A percentile compares a stretch with the other conserved stretches of the same genome.
Evolutionary conservation across 441 rosid species (phyloP).

Genomic region (Aquilaria agallochum): DNA sequence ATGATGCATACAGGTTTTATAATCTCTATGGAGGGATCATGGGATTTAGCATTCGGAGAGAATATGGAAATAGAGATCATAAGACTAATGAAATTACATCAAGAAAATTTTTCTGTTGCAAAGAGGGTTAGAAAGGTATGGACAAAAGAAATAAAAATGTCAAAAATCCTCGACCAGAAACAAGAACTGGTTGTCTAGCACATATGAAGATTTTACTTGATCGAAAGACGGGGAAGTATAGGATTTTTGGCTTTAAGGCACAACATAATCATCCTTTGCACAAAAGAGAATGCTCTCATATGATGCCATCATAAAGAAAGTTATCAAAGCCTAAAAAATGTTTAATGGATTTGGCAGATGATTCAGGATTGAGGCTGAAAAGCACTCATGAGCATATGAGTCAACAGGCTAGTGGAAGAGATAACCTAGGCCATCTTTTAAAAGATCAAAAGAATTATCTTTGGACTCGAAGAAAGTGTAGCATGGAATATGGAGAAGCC

Average conservation of each 20-base stretch:
- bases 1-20: slow-evolving; percentile 25
- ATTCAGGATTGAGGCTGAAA: slow-evolving; percentile 22
- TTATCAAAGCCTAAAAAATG: slow-evolving; percentile 24
- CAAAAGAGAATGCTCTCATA: slow-evolving; percentile 25
- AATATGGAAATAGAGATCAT: no score
- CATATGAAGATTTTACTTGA: slow-evolving; percentile 16
- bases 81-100: slow-evolving; percentile 22
- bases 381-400: slow-evolving; percentile 24
- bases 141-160: slow-evolving; percentile 14
- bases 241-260: slow-evolving; percentile 26
- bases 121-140: slow-evolving; percentile 26
- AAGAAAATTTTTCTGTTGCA: slow-evolving; percentile 32
- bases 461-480: slow-evolving; percentile 13
- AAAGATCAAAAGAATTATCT: slow-evolving; percentile 20
- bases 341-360: no score
- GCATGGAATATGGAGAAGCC: slow-evolving; percentile 25
- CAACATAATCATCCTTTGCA: slow-evolving; percentile 34
- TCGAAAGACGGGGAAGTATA: slow-evolving; percentile 23
- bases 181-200: slow-evolving; percentile 35
- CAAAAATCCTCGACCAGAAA: slow-evolving; percentile 27
- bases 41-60: slow-evolving; percentile 22
- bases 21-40: slow-evolving; percentile 28
- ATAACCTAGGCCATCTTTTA: slow-evolving; percentile 11
- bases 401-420: slow-evolving; percentile 14
- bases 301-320: neutral